A percentile compares a stretch with the other conserved stretches of the same genome.
Conservation (phyloP, 192 early-diverging fungal genomes). For the Coemansia sp. region DNA sequence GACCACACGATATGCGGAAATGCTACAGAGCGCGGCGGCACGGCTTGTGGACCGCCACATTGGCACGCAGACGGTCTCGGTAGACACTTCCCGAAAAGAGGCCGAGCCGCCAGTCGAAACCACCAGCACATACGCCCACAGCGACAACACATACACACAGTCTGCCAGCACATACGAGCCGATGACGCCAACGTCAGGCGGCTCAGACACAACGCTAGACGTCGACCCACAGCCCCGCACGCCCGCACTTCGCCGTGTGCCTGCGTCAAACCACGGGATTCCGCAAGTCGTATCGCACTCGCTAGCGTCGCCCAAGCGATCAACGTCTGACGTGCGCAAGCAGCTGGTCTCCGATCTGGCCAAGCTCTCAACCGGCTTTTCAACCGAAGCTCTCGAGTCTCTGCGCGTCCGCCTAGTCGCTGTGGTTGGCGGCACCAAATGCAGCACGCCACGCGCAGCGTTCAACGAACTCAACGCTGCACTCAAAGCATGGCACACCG, state of each 20-base stretch:
- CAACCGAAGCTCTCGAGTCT: slow-evolving; percentile 12
- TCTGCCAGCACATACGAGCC: not conserved
- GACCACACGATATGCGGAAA: not conserved
- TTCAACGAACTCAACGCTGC: not conserved
- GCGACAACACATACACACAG: not conserved
- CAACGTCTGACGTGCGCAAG: not conserved
- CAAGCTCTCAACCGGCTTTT: slow-evolving; percentile 1
- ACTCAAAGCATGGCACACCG: not conserved
- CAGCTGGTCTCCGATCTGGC: slow-evolving; percentile 1
- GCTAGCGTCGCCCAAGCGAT: not conserved
- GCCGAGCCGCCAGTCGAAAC: not conserved
- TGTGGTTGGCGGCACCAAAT: not conserved
- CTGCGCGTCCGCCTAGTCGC: slow-evolving; percentile 10
- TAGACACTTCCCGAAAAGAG: not conserved
- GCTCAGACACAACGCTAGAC: not conserved
- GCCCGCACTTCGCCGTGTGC: not conserved
- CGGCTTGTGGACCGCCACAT: slow-evolving; percentile 4
- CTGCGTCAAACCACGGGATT: not conserved
- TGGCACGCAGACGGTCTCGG: not conserved
- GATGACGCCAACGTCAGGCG: not conserved
- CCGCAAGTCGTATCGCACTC: slow-evolving; percentile 2
- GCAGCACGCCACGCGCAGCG: not conserved
- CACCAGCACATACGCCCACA: not conserved
- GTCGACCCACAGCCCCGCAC: not conserved
- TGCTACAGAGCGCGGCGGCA: slow-evolving; percentile 5